A percentile compares a stretch with the other conserved stretches of the same genome.
Evolutionary conservation across 352 stramenopile genomes (phyloP).

Genomic region (Paralagenidium karlingii): DNA sequence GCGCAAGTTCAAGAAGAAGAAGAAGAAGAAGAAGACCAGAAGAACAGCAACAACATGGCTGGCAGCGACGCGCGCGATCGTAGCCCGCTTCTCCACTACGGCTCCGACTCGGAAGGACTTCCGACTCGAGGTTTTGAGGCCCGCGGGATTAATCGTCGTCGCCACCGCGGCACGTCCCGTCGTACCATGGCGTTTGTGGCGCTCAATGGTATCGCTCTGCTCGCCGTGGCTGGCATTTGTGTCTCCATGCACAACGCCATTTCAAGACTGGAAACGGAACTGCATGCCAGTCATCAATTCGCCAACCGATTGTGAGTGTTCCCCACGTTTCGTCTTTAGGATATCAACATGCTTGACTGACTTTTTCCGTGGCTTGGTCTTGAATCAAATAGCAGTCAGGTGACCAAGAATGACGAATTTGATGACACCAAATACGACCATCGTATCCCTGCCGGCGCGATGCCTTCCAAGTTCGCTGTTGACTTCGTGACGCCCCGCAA

Average conservation of each 20-base stretch:
- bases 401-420: no score
- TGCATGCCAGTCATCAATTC: conserved; percentile 3
- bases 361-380: no score
- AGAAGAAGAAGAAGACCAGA: conserved; percentile 3
- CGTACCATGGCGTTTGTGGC: conserved; percentile 27
- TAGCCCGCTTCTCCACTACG: conserved; percentile 47
- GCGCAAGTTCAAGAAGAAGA: not conserved
- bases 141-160: not conserved
- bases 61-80: conserved; percentile 29
- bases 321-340: no score
- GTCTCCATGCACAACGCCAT: conserved; percentile 69
- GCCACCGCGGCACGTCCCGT: conserved; percentile 10
- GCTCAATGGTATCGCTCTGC: conserved; percentile 39
- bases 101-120: conserved; percentile 19
- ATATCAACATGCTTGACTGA: no score
- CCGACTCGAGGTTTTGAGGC: conserved; percentile 3
- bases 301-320: conserved; percentile 1
- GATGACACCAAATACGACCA: no score
- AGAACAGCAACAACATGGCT: conserved; percentile 1
- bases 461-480: conserved; percentile 71
- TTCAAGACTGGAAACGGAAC: conserved; percentile 24
- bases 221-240: conserved; percentile 41
- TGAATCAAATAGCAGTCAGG: no score
- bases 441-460: conserved; percentile 42
- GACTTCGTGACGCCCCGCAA: conserved; percentile 63